Base-by-base conservation (phyloP, 352 stramenopile genomes). In the Phytophthora ramorum region DNA sequence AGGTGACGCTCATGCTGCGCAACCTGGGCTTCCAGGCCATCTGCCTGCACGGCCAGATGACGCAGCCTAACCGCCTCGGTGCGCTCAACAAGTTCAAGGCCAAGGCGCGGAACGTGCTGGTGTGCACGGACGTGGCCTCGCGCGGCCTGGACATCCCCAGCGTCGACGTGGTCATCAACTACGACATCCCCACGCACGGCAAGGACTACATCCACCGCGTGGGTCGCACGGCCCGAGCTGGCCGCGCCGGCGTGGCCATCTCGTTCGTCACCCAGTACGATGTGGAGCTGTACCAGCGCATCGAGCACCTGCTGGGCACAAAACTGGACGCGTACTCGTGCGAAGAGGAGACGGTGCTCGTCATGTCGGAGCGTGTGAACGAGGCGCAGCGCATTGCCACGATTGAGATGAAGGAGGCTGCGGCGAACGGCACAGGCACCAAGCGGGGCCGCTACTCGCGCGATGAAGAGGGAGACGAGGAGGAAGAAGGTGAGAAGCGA, bases 191-290 rank as follows among this genome's bases (percentile, higher is more conserved):
- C 8, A 97, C 86, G 22, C 93, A 99, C 75, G 96, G 95, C 22
- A 99, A 99, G 75, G 97, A 99, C 76, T 99, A 99, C 78, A 98
- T 99, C 67, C 97, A 99, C 73, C 86, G 98, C 32, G 97, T 99
- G 2, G 98, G 98, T 17, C 89, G 98, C 54, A 99, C 98, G 5
- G 98, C 97, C 5, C 87, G 98, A 71, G 98, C 97, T 34, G 98
- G 98, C 40, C 79, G 93, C 45, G 92, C 93, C 14, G 98, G 98
- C 38, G 86, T 92, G 16, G 93, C 97, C 0, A 90, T 99, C 60
- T 98, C 96, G 16, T 98, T 99, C 69, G 97, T 99, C 3, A 99
- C 98, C 43, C 97, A 99, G 82, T 96, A 99, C 79, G 97, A 99
- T 77, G 94, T 99, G 1, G 97, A 99, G 85, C 79, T 99, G 26